Conservation (phyloP, 176 grass and related monocot species). For the Rhipidocladum racemiflorum region DNA sequence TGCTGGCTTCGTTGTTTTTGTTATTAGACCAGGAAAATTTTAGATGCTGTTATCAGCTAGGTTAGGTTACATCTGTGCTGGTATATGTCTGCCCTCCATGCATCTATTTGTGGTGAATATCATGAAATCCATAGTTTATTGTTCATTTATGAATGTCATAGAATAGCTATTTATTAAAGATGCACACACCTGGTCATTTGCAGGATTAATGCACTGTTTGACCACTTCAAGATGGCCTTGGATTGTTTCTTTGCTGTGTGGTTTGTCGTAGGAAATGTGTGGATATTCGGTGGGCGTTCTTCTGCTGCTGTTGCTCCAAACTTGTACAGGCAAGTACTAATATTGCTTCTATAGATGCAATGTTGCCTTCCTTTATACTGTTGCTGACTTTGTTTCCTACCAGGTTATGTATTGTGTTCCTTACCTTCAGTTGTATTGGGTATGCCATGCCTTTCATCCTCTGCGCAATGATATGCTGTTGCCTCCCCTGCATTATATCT, state of each 20-base stretch:
- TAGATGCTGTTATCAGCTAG: slow-evolving; percentile 2
- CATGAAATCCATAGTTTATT: background rate
- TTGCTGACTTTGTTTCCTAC: slow-evolving; percentile 29
- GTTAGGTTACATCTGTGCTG: background rate
- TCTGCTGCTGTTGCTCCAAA: slow-evolving; percentile 74
- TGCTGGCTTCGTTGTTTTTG: background rate
- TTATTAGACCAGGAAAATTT: background rate
- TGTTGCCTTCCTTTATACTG: background rate
- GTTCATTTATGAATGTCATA: slow-evolving; percentile 13
- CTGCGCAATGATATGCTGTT: slow-evolving; percentile 90
- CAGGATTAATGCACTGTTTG: slow-evolving; percentile 91
- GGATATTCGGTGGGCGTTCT: slow-evolving; percentile 84
- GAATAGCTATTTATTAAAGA: slow-evolving; percentile 14
- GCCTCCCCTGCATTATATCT: slow-evolving; percentile 86
- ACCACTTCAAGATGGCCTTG: slow-evolving; percentile 98
- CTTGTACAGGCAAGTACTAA: slow-evolving; percentile 74
- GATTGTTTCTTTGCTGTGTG: slow-evolving; percentile 98
- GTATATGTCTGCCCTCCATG: background rate
- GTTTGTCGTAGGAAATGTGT: slow-evolving; percentile 96
- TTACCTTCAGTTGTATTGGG: slow-evolving; percentile 91
- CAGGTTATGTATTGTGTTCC: slow-evolving; percentile 96
- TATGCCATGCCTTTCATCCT: slow-evolving; percentile 97
- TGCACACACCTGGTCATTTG: background rate
- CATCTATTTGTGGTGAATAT: background rate
- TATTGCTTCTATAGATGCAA: background rate